Evolutionary conservation across 1,284 basidiomycete species (phyloP).

Genomic region (Leccinum subatratum): DNA sequence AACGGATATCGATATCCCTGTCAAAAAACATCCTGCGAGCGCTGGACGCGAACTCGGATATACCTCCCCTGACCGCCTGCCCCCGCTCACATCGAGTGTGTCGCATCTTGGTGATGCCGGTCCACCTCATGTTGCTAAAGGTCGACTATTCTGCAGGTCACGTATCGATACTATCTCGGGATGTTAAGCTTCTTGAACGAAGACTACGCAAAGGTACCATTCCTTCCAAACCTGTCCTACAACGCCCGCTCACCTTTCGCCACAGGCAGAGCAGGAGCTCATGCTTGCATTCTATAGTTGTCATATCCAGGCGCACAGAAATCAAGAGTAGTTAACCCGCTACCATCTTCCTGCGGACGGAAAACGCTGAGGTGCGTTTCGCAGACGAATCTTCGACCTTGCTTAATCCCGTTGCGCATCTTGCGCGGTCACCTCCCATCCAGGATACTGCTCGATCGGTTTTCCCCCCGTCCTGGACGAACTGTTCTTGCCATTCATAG

Average conservation of each 20-base stretch:
- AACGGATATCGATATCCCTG: conserved; percentile 86
- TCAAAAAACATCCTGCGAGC: conserved; percentile 91
- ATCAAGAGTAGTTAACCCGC: conserved; percentile 70
- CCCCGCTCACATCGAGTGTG: conserved; percentile 83
- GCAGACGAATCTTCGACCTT: conserved; percentile 85
- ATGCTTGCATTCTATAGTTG: conserved; percentile 80
- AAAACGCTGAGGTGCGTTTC: background rate
- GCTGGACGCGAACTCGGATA: conserved; percentile 78
- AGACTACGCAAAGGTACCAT: conserved; percentile 72
- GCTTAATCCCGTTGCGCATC: conserved; percentile 84
- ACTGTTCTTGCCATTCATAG: conserved; percentile 77
- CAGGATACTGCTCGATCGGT: conserved; percentile 58
- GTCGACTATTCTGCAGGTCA: conserved; percentile 51
- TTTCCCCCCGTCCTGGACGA: conserved; percentile 70
- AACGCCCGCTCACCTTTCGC: conserved; percentile 2
- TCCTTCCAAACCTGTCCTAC: background rate
- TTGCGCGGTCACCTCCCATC: conserved; percentile 82
- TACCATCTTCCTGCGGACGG: background rate
- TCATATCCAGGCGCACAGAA: conserved; percentile 59
- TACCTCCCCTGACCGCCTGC: conserved; percentile 73
- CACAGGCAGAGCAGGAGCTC: conserved; percentile 76
- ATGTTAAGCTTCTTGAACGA: conserved; percentile 92
- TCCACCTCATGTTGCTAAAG: conserved; percentile 10
- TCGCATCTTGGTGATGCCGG: conserved; percentile 13
- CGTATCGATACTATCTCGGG: conserved; percentile 89